Conservation (phyloP, 371 early-diverging fungal genomes). For the Mucor racemosus region DNA sequence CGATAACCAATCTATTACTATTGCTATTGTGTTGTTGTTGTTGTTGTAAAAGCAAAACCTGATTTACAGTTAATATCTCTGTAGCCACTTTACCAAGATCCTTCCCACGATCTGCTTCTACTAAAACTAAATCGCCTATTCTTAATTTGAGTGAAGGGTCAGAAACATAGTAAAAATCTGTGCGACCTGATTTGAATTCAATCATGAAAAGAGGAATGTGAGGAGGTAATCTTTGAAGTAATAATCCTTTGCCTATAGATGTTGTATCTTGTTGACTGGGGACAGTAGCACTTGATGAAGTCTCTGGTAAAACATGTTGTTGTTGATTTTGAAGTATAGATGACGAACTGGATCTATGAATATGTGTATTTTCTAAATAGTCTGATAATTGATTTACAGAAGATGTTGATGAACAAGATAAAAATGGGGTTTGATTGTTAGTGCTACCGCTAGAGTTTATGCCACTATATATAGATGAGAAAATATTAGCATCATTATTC, state of each 20-base stretch:
- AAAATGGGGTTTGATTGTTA: not conserved
- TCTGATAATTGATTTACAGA: constrained; percentile 2
- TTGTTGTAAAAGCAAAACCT: constrained; percentile 15
- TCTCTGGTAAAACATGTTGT: constrained; percentile 14
- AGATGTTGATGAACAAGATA: not conserved
- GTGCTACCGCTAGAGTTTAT: not conserved
- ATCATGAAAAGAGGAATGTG: constrained; percentile 76
- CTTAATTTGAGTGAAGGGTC: constrained; percentile 39
- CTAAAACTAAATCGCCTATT: constrained; percentile 85
- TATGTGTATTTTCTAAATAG: not conserved
- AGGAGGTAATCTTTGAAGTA: constrained; percentile 48
- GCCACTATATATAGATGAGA: not conserved
- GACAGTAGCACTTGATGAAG: not conserved
- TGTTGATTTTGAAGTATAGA: constrained; percentile 1
- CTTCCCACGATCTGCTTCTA: constrained; percentile 97
- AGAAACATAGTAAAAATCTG: constrained; percentile 79
- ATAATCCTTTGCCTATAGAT: constrained; percentile 51
- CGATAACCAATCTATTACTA: constrained; percentile 29
- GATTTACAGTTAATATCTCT: constrained; percentile 14
- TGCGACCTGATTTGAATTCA: constrained; percentile 93
- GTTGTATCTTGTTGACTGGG: not conserved
- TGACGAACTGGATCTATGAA: constrained; percentile 3
- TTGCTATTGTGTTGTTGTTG: constrained; percentile 10
- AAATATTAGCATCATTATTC: not conserved
- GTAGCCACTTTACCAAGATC: constrained; percentile 81